Percentiles rank a stretch among this genome's conserved stretches.
Evolutionary conservation across 1,284 basidiomycete genomes (phyloP).

Genomic region (Ustilago curta): DNA sequence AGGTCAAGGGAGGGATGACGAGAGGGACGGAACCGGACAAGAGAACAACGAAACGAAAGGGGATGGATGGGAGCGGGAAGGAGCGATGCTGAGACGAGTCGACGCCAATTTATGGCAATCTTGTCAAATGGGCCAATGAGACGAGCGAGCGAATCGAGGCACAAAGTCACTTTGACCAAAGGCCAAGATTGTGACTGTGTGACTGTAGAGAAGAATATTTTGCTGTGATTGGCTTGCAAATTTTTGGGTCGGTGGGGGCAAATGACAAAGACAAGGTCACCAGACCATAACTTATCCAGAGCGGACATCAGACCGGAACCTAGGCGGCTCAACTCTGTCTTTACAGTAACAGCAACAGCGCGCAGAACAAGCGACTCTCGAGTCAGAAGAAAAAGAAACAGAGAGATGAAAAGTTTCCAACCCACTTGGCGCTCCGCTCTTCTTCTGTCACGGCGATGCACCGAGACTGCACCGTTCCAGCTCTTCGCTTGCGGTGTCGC

Average conservation of each 20-base stretch:
- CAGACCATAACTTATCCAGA: constrained; percentile 16
- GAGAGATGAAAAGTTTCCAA: not conserved
- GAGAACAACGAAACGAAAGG: constrained; percentile 6
- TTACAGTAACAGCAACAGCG: not conserved
- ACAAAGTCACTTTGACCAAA: too few species aligned
- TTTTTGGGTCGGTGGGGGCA: not conserved
- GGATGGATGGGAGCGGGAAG: constrained; percentile 4
- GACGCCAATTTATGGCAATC: constrained; percentile 6
- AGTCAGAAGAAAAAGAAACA: constrained; percentile 6
- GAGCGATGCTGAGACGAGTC: not conserved
- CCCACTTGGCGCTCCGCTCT: not conserved
- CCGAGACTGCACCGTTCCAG: not conserved
- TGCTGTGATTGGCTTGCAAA: constrained; percentile 1
- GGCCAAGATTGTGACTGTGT: not conserved
- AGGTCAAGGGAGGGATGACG: constrained; percentile 1
- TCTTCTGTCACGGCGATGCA: not conserved
- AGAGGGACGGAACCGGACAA: constrained; percentile 2
- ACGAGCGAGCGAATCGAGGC: not conserved
- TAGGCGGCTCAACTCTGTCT: constrained; percentile 33
- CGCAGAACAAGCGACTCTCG: not conserved
- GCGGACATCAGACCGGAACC: not conserved
- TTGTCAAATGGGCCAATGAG: not conserved
- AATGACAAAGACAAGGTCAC: too few species aligned
- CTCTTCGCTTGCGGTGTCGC: not conserved
- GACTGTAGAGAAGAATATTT: not conserved